These are phyloP conservation scores for Skeletonema marinoi DNA, from an alignment of 108 stramenopile species.

Conservation along the genomic window DNA sequence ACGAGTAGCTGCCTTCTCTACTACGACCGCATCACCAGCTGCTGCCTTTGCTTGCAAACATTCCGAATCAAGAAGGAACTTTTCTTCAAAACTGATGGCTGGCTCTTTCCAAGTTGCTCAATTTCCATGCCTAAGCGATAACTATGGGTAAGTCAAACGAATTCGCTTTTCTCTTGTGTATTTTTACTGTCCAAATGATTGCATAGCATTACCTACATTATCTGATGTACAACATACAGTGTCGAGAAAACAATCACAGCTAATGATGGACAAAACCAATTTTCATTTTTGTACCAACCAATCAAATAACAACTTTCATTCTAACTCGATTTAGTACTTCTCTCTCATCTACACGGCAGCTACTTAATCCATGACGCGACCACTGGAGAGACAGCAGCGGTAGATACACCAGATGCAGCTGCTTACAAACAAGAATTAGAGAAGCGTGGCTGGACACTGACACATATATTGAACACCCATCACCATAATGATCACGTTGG, in stretches of 20 bases:
- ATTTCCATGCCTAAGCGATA: constrained; percentile 78
- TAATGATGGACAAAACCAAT: constrained; percentile 23
- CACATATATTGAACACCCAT: constrained; percentile 82
- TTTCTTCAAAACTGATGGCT: not conserved
- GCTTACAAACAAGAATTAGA: constrained; percentile 62
- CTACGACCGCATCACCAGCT: not conserved
- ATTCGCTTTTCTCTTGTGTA: not conserved
- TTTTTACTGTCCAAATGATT: constrained; percentile 22
- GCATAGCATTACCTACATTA: constrained; percentile 39
- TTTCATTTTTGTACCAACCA: not conserved
- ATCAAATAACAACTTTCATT: not conserved
- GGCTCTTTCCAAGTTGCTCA: constrained; percentile 46
- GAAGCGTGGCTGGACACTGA: constrained; percentile 70
- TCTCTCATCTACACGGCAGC: constrained; percentile 17
- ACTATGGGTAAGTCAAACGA: constrained; percentile 52
- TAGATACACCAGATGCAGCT: constrained; percentile 78
- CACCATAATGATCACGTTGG: constrained; percentile 82
- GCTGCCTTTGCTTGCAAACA: not conserved
- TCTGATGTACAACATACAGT: constrained; percentile 24
- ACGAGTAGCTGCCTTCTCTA: not conserved
- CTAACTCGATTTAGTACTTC: not conserved
- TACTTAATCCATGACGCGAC: constrained; percentile 71
- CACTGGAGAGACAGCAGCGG: constrained; percentile 76
- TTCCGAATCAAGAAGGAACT: not conserved
- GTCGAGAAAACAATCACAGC: constrained; percentile 19